Evolutionary conservation across 1,284 basidiomycete species (phyloP).

Genomic region (Meripilus lineatus): DNA sequence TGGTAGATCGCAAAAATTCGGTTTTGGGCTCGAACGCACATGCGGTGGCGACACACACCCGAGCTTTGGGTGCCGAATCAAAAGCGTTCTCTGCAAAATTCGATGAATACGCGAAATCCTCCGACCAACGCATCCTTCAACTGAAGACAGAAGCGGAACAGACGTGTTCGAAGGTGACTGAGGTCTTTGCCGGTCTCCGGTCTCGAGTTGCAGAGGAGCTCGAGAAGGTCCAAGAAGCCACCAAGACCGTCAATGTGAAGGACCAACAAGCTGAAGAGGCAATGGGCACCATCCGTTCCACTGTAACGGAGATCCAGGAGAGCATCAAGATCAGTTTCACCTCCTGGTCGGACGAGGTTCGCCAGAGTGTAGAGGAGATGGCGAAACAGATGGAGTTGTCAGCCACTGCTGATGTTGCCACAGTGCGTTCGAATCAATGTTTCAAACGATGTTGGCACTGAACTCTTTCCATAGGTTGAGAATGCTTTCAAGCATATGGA

Average conservation of each 20-base stretch:
- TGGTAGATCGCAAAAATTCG: conserved; percentile 71
- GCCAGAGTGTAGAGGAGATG: conserved; percentile 42
- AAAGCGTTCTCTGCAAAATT: conserved; percentile 54
- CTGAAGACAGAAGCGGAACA: conserved; percentile 54
- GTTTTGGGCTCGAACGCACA: conserved; percentile 65
- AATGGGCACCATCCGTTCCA: conserved; percentile 39
- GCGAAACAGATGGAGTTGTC: conserved; percentile 41
- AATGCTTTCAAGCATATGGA: conserved; percentile 46
- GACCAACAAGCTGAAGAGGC: conserved; percentile 54
- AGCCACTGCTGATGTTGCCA: conserved; percentile 39
- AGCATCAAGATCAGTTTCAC: conserved; percentile 48
- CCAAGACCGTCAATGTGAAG: conserved; percentile 53
- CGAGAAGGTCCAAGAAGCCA: conserved; percentile 48
- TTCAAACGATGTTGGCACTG: neutral
- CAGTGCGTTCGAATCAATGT: conserved; percentile 27
- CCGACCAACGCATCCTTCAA: conserved; percentile 46
- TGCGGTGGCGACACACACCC: conserved; percentile 59
- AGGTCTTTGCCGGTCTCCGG: conserved; percentile 47
- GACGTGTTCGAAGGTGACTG: conserved; percentile 54
- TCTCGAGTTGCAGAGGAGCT: conserved; percentile 59
- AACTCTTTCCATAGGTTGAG: conserved; percentile 36
- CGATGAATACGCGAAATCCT: conserved; percentile 55
- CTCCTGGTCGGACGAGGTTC: conserved; percentile 50
- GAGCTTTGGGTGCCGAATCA: conserved; percentile 47
- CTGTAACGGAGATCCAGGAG: conserved; percentile 49